A percentile compares a stretch with the other conserved stretches of the same genome.
Conservation (phyloP, 2,329 filamentous ascomycete genomes). For the Colletotrichum sidae region DNA sequence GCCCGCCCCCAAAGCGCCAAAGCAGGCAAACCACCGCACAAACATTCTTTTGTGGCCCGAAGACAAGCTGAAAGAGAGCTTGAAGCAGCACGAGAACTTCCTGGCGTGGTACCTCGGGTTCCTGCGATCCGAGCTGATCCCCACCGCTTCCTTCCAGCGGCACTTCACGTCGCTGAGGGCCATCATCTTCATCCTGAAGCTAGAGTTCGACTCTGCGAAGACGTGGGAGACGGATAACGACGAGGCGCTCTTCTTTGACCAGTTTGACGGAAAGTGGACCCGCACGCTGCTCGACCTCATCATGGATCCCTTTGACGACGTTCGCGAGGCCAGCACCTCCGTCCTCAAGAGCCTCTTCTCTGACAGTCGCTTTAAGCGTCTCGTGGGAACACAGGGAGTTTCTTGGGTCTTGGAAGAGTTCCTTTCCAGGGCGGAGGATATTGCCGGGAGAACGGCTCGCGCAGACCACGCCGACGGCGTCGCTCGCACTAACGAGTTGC, state of each 20-base stretch:
- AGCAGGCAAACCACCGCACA: conserved; percentile 44
- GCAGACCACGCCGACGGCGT: conserved; percentile 95
- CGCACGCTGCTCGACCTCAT: conserved; percentile 81
- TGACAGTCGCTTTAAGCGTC: conserved; percentile 47
- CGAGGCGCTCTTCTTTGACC: conserved; percentile 53
- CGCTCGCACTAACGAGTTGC: conserved; percentile 78
- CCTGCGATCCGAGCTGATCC: conserved; percentile 77
- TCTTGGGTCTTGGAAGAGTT: conserved; percentile 57
- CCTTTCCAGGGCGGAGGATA: conserved; percentile 63
- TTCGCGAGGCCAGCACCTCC: conserved; percentile 70
- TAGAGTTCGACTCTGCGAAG: conserved; percentile 69
- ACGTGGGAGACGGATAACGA: conserved; percentile 53
- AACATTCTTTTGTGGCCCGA: conserved; percentile 53
- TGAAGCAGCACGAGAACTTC: conserved; percentile 71
- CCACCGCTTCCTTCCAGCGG: conserved; percentile 89
- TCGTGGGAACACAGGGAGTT: conserved; percentile 26
- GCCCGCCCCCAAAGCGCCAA: conserved; percentile 25
- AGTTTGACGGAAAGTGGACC: conserved; percentile 63
- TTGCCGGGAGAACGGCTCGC: conserved; percentile 78
- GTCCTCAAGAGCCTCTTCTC: conserved; percentile 64
- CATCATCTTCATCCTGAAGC: conserved; percentile 73
- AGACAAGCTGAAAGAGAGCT: conserved; percentile 49
- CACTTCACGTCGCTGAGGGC: conserved; percentile 85
- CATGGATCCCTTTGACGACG: conserved; percentile 93
- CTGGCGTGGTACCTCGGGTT: conserved; percentile 81